These are phyloP conservation scores for Crotalaria pallida DNA, from an alignment of 306 rosid genomes.

Conservation along the genomic window DNA sequence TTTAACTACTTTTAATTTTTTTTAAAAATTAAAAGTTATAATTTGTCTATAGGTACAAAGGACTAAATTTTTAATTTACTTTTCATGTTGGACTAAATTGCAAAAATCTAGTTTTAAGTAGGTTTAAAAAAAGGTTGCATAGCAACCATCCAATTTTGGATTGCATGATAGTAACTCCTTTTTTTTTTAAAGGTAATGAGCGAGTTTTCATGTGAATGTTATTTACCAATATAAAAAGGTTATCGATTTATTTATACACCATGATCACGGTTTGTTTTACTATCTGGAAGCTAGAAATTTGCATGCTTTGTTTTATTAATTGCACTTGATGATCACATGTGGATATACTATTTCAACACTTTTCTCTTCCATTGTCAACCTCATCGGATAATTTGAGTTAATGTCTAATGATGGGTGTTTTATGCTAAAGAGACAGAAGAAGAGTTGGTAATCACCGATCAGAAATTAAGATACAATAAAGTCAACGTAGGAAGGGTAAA, in stretches of 20 bases:
- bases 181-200: too few species aligned
- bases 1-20: too few species aligned
- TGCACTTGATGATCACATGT: conserved; percentile 19
- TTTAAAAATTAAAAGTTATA: too few species aligned
- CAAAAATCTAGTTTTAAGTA: too few species aligned
- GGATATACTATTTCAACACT: not conserved
- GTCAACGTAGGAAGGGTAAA: conserved; percentile 10
- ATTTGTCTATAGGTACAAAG: too few species aligned
- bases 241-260: not conserved
- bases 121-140: too few species aligned
- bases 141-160: too few species aligned
- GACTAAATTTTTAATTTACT: too few species aligned
- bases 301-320: not conserved
- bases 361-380: not conserved
- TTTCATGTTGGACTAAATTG: too few species aligned
- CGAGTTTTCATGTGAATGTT: not conserved
- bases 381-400: not conserved
- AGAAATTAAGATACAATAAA: not conserved
- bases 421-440: conserved; percentile 1
- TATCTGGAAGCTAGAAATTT: not conserved
- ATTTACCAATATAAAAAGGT: not conserved
- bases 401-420: not conserved
- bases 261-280: conserved; percentile 12
- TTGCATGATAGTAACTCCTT: too few species aligned
- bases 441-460: not conserved